Percentiles rank a stretch among this genome's conserved stretches.
Evolutionary conservation across 169 alveolate species (phyloP).

Genomic region (Amoebophrya sp.): DNA sequence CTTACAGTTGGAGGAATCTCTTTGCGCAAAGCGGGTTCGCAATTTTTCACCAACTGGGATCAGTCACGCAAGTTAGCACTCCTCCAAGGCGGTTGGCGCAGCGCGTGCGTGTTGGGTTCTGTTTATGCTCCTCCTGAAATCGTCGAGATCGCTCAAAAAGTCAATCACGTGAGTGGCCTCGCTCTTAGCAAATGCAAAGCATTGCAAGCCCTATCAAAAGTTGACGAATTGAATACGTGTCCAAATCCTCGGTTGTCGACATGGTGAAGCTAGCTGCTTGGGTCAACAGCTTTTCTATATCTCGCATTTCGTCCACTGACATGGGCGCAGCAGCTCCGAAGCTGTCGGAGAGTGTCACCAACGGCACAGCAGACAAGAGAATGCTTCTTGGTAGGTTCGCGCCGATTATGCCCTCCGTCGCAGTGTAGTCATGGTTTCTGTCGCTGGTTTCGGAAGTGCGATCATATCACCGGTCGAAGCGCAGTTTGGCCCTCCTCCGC

Average conservation of each 20-base stretch:
- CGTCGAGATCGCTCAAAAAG: neutral
- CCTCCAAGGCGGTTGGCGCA: neutral
- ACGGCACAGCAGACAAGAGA: neutral
- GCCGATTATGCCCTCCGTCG: too few species aligned
- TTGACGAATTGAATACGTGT: neutral
- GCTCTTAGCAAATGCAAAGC: neutral
- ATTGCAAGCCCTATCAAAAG: neutral
- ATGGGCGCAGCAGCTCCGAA: too few species aligned
- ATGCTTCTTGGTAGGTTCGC: neutral
- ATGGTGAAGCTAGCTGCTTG: neutral
- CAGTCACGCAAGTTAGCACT: too few species aligned
- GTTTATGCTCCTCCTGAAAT: neutral
- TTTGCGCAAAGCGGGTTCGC: too few species aligned
- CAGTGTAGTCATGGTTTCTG: too few species aligned
- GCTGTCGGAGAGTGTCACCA: neutral
- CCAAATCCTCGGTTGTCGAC: neutral
- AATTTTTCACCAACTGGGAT: too few species aligned
- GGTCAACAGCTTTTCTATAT: too few species aligned
- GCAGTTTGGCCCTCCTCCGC: neutral
- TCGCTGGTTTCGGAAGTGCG: too few species aligned
- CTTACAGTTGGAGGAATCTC: too few species aligned
- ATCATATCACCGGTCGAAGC: neutral
- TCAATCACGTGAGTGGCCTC: neutral
- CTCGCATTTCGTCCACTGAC: too few species aligned
- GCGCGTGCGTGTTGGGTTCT: neutral